Evolutionary conservation across 345 rosid genomes (phyloP), one percentile per base, ranked within the genome.

Genomic region (Cardiospermum halicacabum): DNA sequence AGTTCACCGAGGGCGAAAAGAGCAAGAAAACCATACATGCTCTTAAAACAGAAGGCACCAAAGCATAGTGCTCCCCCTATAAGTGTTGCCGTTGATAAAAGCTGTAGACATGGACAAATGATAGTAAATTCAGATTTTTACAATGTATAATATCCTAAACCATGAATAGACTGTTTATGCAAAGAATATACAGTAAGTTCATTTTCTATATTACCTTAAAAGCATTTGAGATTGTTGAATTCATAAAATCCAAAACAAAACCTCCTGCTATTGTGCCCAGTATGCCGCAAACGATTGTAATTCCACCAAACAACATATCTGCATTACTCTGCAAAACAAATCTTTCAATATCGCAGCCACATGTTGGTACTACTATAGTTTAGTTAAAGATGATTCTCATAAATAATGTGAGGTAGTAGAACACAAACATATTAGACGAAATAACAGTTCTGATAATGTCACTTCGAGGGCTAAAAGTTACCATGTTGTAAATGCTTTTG

Each of bases 181-280:
- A 18, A 47, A n/a, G 19, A 47, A 47, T 47, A 47, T 16, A 47
- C 8, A 47, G 19, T 47, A 18, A 47, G 7, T 47, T 47, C n/a
- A 16, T 7, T 45, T 18, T 47, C 10, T 47, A 47, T 19, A 47
- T 18, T 70, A 93, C 99, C 88, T 88, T 94, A 72, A 93, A 93
- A 69, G 97, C 97, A 88, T 93, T 93, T 53, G 91, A 63, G 69
- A 93, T 84, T 39, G 96, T 85, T 56, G 91, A 73, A 75, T 61
- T 77, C 72, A 93, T 75, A 71, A 21, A 67, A 84, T 93, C 98
- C 45, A 93, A 80, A 67, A 80, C 18, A 24, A 36, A 73, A 42
- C 97, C 98, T 69, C 98, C 98, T 2, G 88, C 85, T 57, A 93
- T 37, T 30, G 97, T 91, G 62, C 98, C 98, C 51, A 91, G 57